A percentile compares a stretch with the other conserved stretches of the same genome.
phyloP scores from a whole-genome alignment of 768 basidiomycete genomes.

The Agrocybe chaxingu region DNA sequence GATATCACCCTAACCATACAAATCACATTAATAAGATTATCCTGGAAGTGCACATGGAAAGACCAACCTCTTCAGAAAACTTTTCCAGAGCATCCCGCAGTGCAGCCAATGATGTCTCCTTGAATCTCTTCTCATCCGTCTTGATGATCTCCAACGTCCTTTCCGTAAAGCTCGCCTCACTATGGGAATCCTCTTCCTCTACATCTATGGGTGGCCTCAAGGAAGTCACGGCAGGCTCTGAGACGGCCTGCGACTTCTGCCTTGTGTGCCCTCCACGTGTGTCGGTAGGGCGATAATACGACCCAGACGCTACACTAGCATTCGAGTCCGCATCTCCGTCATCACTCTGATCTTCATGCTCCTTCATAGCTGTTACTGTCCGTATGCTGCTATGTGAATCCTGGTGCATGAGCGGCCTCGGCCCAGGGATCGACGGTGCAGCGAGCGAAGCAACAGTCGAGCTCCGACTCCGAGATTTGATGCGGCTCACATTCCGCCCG shows the following conservation, averaged over 20 bases:
- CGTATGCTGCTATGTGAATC: slow-evolving; percentile 67
- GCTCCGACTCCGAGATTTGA: slow-evolving; percentile 54
- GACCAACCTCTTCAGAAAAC: slow-evolving; percentile 58
- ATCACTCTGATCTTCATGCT: slow-evolving; percentile 19
- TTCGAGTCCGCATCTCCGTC: not conserved
- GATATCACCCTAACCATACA: slow-evolving; percentile 58
- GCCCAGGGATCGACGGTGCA: slow-evolving; percentile 24
- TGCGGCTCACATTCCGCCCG: slow-evolving; percentile 26
- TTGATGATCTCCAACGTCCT: slow-evolving; percentile 39
- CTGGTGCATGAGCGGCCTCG: slow-evolving; percentile 35
- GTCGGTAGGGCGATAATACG: slow-evolving; percentile 20
- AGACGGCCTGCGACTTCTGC: slow-evolving; percentile 27
- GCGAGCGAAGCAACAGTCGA: slow-evolving; percentile 65
- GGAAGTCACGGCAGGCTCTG: slow-evolving; percentile 25
- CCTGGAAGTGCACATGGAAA: not conserved
- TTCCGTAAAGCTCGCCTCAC: slow-evolving; percentile 22
- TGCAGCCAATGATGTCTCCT: slow-evolving; percentile 55
- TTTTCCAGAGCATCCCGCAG: slow-evolving; percentile 54
- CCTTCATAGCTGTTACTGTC: slow-evolving; percentile 56
- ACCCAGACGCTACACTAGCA: slow-evolving; percentile 20
- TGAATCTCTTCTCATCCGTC: slow-evolving; percentile 47
- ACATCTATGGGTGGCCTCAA: slow-evolving; percentile 8
- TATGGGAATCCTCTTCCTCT: slow-evolving; percentile 7
- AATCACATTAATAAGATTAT: not conserved
- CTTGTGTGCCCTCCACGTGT: slow-evolving; percentile 20